These are phyloP conservation scores for Neostapfia colusana DNA, from an alignment of 176 grass and related monocot genomes.

Conservation along the genomic window DNA sequence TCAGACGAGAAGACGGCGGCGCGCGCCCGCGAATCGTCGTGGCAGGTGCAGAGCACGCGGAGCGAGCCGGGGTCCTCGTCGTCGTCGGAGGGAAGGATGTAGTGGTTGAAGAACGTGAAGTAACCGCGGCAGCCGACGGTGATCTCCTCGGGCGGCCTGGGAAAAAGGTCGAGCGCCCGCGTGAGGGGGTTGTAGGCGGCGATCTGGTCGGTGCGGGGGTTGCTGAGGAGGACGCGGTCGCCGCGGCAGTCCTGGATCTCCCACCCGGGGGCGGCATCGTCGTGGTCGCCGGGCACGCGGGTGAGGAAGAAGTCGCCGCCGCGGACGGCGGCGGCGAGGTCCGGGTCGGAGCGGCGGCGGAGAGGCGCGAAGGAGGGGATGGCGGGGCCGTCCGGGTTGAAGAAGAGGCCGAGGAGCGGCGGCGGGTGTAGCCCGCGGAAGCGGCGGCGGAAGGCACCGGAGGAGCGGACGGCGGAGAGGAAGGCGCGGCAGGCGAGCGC, in stretches of 20 bases:
- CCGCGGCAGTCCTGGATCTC: neutral
- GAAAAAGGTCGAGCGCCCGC: neutral
- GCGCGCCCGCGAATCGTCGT: neutral
- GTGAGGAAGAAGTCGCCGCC: slow-evolving; percentile 1
- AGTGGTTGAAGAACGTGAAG: neutral
- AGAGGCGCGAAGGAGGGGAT: neutral
- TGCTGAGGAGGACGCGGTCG: neutral
- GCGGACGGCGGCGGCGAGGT: neutral
- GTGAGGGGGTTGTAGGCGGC: neutral
- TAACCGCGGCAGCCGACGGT: neutral
- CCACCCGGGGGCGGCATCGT: neutral
- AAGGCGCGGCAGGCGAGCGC: neutral
- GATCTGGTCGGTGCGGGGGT: neutral
- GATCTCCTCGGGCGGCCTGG: neutral
- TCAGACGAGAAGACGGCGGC: neutral
- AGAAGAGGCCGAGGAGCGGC: neutral
- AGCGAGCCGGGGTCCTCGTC: neutral
- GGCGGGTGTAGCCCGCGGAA: neutral
- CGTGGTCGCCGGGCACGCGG: neutral
- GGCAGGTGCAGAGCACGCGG: neutral
- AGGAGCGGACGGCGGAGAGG: neutral
- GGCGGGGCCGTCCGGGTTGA: neutral
- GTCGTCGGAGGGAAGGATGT: neutral
- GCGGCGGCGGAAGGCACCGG: neutral
- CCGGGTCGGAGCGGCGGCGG: neutral